Conservation (phyloP, 306 rosid species). For the Cucurbita moschata region DNA sequence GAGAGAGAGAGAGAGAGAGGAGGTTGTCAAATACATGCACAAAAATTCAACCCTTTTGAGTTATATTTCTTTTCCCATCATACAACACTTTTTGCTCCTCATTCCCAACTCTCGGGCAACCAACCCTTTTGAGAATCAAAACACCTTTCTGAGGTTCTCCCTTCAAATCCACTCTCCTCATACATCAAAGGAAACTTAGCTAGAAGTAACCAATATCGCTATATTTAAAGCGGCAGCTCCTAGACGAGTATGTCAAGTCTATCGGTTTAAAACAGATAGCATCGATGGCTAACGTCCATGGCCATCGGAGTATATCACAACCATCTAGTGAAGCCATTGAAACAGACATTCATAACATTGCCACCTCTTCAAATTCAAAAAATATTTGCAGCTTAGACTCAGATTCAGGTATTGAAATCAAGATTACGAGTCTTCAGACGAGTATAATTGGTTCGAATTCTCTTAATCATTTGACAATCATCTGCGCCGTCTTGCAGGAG, state of each 20-base stretch:
- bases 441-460: neutral
- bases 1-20: neutral
- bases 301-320: neutral
- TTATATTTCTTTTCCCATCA: neutral
- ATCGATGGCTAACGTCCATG: neutral
- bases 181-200: neutral
- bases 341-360: neutral
- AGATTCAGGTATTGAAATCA: neutral
- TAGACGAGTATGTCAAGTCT: neutral
- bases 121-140: neutral
- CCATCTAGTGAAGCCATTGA: neutral
- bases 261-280: neutral
- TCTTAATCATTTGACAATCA: conserved; percentile 16
- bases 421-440: neutral
- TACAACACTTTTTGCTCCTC: neutral
- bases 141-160: neutral
- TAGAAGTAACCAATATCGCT: neutral
- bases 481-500: conserved; percentile 67
- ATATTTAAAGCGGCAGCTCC: neutral
- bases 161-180: neutral
- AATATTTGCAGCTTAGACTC: neutral
- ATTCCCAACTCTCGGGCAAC: neutral
- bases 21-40: neutral
- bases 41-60: neutral
- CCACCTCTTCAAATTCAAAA: neutral